A percentile compares a stretch with the other conserved stretches of the same genome.
Evolutionary conservation across 176 grass and related monocot species (phyloP).

Genomic region (Triticum timopheevii): DNA sequence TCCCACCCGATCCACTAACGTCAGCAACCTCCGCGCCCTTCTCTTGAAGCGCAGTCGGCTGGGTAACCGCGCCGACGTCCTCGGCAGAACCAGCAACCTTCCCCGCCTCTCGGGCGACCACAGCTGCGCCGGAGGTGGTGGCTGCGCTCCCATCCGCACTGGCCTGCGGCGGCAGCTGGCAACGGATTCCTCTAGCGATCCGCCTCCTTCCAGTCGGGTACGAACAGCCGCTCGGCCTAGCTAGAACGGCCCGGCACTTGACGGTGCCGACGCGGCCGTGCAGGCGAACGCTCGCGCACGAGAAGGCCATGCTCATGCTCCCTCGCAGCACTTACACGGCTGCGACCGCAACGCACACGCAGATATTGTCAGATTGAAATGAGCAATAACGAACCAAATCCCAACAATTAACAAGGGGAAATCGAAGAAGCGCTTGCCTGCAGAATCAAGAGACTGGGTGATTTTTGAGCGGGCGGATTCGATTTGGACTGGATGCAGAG

Average conservation of each 20-base stretch:
- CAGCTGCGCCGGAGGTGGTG: background rate
- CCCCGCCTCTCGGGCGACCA: background rate
- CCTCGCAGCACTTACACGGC: background rate
- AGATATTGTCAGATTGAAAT: slow-evolving; percentile 22
- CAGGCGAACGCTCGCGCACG: slow-evolving; percentile 30
- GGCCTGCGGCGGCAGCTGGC: slow-evolving; percentile 24
- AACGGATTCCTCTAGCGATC: slow-evolving; percentile 16
- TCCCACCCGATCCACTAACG: slow-evolving; percentile 30
- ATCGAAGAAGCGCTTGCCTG: background rate
- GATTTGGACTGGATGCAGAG: background rate
- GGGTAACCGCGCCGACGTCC: background rate
- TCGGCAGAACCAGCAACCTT: background rate
- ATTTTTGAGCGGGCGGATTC: background rate
- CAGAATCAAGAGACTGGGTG: background rate
- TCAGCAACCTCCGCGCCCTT: slow-evolving; percentile 5
- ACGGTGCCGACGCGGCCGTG: background rate
- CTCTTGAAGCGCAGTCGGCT: background rate
- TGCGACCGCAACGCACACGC: background rate
- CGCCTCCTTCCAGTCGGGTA: background rate
- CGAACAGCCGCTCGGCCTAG: background rate
- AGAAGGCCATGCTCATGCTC: slow-evolving; percentile 53
- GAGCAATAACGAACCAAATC: background rate
- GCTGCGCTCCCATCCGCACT: background rate
- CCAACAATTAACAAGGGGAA: background rate
- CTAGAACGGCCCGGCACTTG: slow-evolving; percentile 25